phyloP scores from a whole-genome alignment of 2,329 filamentous ascomycete genomes.

The Ascochyta viciae-villosae region DNA sequence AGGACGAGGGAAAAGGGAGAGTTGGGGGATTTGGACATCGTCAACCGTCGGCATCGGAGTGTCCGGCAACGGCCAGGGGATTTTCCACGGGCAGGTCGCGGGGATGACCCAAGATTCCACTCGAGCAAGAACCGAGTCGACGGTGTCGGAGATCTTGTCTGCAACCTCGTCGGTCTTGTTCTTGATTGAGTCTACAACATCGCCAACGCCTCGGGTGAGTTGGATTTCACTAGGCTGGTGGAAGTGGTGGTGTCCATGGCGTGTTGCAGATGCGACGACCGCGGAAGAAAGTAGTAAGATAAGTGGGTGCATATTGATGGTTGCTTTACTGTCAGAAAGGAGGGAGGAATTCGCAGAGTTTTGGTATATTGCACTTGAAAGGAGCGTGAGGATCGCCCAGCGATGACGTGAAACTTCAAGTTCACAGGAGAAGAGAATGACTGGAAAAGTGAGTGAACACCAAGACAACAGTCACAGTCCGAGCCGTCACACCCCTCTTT shows the following conservation, averaged over 20 bases:
- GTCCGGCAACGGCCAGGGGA: constrained; percentile 20
- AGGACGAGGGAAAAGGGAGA: constrained; percentile 21
- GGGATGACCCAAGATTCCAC: constrained; percentile 16
- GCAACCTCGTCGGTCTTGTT: constrained; percentile 5
- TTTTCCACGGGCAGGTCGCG: constrained; percentile 15
- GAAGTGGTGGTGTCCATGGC: constrained; percentile 3
- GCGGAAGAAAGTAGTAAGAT: constrained; percentile 9
- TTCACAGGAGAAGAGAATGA: constrained; percentile 8
- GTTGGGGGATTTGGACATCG: constrained; percentile 17
- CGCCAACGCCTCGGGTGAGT: constrained; percentile 8
- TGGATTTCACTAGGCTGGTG: constrained; percentile 3
- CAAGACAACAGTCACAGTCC: not conserved
- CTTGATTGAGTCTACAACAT: constrained; percentile 6
- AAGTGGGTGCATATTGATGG: not conserved
- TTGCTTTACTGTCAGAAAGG: not conserved
- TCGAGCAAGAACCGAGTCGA: constrained; percentile 13
- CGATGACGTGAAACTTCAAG: constrained; percentile 5
- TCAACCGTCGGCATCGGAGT: constrained; percentile 18
- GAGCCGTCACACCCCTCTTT: not conserved
- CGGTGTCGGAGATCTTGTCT: constrained; percentile 8
- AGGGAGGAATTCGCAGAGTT: not conserved
- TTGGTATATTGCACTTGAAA: not conserved
- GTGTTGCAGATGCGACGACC: constrained; percentile 1
- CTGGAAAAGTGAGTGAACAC: constrained; percentile 2
- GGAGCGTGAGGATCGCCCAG: constrained; percentile 8